phyloP scores from a whole-genome alignment of 768 basidiomycete genomes.

The Terana coerulea region DNA sequence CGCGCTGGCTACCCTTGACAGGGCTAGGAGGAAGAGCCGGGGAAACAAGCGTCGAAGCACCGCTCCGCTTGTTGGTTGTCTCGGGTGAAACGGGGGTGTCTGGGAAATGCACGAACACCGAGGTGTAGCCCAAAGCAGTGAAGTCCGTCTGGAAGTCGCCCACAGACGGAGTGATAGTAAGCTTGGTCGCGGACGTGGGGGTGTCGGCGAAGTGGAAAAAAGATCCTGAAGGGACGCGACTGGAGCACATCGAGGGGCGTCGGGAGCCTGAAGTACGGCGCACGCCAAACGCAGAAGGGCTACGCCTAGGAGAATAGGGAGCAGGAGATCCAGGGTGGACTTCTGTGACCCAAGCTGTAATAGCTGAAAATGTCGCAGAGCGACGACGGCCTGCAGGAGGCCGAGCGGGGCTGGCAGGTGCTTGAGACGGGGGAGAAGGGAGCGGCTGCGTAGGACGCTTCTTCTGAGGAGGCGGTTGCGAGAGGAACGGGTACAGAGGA shows the following conservation, averaged over 20 bases:
- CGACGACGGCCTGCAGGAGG: conserved; percentile 25
- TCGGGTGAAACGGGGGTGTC: conserved; percentile 38
- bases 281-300: conserved; percentile 21
- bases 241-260: conserved; percentile 35
- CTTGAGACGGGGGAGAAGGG: conserved; percentile 20
- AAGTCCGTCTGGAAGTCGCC: conserved; percentile 52
- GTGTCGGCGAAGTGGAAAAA: conserved; percentile 42
- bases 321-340: conserved; percentile 70
- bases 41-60: conserved; percentile 15
- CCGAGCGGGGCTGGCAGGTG: conserved; percentile 5
- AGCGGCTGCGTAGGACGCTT: conserved; percentile 25
- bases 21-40: conserved; percentile 15
- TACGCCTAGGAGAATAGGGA: conserved; percentile 31
- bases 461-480: conserved; percentile 28
- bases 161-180: conserved; percentile 37
- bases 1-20: conserved; percentile 19
- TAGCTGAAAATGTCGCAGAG: conserved; percentile 45
- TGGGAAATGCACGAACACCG: conserved; percentile 58
- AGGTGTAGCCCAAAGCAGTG: conserved; percentile 60
- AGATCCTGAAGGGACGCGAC: conserved; percentile 40
- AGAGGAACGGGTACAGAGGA: conserved; percentile 26
- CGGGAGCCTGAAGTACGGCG: conserved; percentile 32
- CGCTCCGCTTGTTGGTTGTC: conserved; percentile 13
- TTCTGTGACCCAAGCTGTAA: conserved; percentile 57
- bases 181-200: conserved; percentile 29